Evolutionary conservation across 768 basidiomycete genomes (phyloP).

Genomic region (Trametes cinnabarina): DNA sequence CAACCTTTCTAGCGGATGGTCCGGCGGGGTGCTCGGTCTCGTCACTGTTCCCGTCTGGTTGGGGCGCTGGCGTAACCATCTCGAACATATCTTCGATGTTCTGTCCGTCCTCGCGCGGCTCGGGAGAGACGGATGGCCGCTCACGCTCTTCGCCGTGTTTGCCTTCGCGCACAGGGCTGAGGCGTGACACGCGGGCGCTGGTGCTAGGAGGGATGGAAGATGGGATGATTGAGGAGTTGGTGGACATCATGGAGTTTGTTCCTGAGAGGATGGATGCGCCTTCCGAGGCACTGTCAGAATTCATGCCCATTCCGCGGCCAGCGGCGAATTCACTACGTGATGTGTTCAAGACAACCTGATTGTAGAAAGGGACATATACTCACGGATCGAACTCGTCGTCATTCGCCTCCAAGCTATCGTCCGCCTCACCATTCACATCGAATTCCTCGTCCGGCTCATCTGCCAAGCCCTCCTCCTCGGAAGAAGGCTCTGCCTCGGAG

Average conservation of each 20-base stretch:
- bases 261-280: constrained; percentile 57
- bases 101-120: constrained; percentile 26
- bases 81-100: constrained; percentile 48
- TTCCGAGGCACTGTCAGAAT: constrained; percentile 66
- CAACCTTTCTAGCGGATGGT: constrained; percentile 20
- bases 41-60: background rate
- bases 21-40: constrained; percentile 18
- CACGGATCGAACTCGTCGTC: constrained; percentile 80
- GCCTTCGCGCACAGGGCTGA: constrained; percentile 45
- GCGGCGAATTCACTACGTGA: constrained; percentile 63
- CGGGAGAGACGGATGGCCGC: constrained; percentile 25
- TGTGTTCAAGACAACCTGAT: background rate
- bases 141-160: constrained; percentile 30
- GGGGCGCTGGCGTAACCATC: constrained; percentile 45
- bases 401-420: constrained; percentile 38
- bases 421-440: constrained; percentile 43
- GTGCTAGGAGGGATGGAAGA: constrained; percentile 52
- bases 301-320: constrained; percentile 38
- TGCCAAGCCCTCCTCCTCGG: constrained; percentile 40
- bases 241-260: constrained; percentile 46
- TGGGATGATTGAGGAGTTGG: constrained; percentile 50
- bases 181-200: constrained; percentile 24
- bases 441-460: constrained; percentile 46
- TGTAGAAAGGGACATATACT: constrained; percentile 27
- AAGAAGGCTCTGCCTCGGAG: constrained; percentile 19